Percentiles rank a stretch among this genome's conserved stretches.
phyloP scores from a whole-genome alignment of 768 basidiomycete genomes.

The Lepiota brunneoincarnata region DNA sequence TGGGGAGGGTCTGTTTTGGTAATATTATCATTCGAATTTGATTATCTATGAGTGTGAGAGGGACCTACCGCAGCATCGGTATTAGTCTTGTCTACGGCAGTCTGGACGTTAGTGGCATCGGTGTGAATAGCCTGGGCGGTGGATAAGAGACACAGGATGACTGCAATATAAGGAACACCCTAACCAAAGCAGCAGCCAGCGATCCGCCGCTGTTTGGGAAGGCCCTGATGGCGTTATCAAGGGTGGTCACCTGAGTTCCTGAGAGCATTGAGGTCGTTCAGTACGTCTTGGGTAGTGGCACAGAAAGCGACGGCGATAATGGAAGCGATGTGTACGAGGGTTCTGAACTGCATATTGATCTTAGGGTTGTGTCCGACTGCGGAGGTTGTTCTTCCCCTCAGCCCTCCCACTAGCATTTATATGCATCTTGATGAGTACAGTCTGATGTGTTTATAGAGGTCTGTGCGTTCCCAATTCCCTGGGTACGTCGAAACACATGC shows the following conservation, averaged over 20 bases:
- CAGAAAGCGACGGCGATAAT: slow-evolving; percentile 20
- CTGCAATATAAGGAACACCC: background rate
- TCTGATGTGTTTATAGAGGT: too few relatives aligned
- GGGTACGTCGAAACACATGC: background rate
- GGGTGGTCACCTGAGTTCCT: slow-evolving; percentile 22
- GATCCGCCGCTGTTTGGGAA: slow-evolving; percentile 25
- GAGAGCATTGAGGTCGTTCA: slow-evolving; percentile 27
- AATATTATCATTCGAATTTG: background rate
- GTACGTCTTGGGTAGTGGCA: slow-evolving; percentile 24
- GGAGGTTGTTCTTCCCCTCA: too few relatives aligned
- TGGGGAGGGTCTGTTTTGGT: slow-evolving; percentile 9
- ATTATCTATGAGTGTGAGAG: background rate
- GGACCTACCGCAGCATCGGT: slow-evolving; percentile 23
- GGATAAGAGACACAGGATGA: background rate
- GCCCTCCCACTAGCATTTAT: too few relatives aligned
- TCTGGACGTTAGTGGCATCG: slow-evolving; percentile 18
- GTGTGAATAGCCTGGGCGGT: slow-evolving; percentile 22
- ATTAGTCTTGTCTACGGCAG: slow-evolving; percentile 23
- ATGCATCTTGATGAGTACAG: too few relatives aligned
- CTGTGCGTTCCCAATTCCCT: too few relatives aligned
- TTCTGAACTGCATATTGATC: slow-evolving; percentile 24
- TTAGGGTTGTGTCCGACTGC: background rate
- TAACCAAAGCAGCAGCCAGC: slow-evolving; percentile 24
- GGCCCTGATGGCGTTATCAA: slow-evolving; percentile 27
- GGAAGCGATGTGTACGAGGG: slow-evolving; percentile 25